Conservation (phyloP, 148 eudicot genomes). For the Selenicereus undatus region DNA sequence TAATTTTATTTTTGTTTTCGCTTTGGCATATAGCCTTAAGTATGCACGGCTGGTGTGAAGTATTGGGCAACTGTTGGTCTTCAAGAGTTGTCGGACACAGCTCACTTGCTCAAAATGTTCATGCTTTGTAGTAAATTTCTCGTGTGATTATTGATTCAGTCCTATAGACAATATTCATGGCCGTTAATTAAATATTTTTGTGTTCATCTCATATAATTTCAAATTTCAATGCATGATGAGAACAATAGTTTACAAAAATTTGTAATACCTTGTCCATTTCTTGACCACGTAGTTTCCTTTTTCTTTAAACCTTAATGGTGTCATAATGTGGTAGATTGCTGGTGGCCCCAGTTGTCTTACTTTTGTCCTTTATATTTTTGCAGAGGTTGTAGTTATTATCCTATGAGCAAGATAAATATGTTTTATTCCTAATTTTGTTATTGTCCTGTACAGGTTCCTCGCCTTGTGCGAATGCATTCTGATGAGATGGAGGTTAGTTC, state of each 20-base stretch:
- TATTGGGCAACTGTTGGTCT: too few relatives aligned
- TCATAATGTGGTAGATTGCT: background rate
- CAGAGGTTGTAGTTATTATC: background rate
- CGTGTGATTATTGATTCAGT: background rate
- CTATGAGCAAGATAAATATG: background rate
- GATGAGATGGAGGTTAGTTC: conserved; percentile 85
- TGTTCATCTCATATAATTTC: background rate
- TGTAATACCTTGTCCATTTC: background rate
- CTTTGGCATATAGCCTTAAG: too few relatives aligned
- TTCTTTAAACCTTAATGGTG: background rate
- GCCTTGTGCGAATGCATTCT: conserved; percentile 94
- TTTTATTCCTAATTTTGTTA: background rate
- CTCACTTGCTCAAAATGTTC: too few relatives aligned
- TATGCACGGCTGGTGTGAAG: too few relatives aligned
- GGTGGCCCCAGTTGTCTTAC: background rate
- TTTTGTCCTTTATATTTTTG: background rate
- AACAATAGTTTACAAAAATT: background rate
- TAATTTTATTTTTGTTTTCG: too few relatives aligned
- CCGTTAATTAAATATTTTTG: background rate
- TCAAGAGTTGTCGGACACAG: too few relatives aligned
- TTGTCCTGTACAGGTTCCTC: conserved; percentile 63
- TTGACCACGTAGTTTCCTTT: background rate
- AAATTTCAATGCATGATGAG: background rate
- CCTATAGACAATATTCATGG: background rate
- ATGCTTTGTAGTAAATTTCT: background rate